A percentile compares a stretch with the other conserved stretches of the same genome.
These are phyloP conservation scores for Xylariaceae sp. DNA, from an alignment of 2,329 filamentous ascomycete genomes.

Conservation along the genomic window DNA sequence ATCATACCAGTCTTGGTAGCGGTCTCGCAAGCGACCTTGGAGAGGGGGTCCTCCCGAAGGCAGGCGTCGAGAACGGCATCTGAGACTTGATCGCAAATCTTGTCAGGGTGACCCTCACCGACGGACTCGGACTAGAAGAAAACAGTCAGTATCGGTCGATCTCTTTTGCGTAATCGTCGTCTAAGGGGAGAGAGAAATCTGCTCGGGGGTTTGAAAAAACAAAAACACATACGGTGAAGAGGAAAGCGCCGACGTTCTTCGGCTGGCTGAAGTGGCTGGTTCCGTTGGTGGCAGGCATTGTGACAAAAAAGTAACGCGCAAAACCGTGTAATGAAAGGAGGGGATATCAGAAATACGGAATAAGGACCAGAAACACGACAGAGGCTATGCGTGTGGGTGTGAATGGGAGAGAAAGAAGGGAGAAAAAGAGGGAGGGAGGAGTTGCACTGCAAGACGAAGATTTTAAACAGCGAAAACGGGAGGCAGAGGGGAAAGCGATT, in stretches of 20 bases:
- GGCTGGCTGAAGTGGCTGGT: constrained; percentile 38
- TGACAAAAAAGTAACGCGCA: constrained; percentile 33
- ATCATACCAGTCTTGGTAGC: constrained; percentile 99
- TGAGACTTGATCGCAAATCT: constrained; percentile 97
- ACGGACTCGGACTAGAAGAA: constrained; percentile 68
- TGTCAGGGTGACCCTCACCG: constrained; percentile 88
- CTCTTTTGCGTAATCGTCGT: too few species aligned
- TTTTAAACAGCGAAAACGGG: constrained; percentile 21
- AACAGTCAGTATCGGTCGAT: constrained; percentile 18
- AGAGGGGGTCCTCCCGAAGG: constrained; percentile 87
- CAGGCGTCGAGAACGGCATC: constrained; percentile 99
- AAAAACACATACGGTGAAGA: constrained; percentile 63
- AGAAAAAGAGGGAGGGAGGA: constrained; percentile 4
- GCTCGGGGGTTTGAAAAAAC: background rate
- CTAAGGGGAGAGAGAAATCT: too few species aligned
- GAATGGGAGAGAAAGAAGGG: constrained; percentile 9
- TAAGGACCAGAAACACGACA: constrained; percentile 3
- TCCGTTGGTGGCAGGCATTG: constrained; percentile 54
- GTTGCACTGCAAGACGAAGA: constrained; percentile 9
- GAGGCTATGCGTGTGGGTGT: constrained; percentile 6
- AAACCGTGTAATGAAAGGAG: constrained; percentile 19
- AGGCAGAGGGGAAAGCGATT: constrained; percentile 10
- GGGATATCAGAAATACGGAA: constrained; percentile 11
- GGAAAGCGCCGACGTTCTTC: constrained; percentile 65
- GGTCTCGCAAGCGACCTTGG: constrained; percentile 98